Base-by-base conservation (phyloP, 768 basidiomycete species). In the Neoboletus subvelutipes region DNA sequence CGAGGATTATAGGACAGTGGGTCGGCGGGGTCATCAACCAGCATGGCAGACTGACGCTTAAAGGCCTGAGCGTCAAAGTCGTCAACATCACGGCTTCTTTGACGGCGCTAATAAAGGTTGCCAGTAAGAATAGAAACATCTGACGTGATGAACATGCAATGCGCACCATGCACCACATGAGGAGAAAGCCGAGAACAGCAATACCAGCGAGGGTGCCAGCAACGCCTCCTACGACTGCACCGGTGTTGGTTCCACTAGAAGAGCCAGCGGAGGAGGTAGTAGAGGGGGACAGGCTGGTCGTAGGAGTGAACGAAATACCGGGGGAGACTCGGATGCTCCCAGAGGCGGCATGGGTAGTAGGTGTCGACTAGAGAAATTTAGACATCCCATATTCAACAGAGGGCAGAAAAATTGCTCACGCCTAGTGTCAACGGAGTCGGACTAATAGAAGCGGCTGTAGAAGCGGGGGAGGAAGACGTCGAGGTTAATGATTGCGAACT, bases 31-130 rank as follows among this genome's bases (percentile, higher is more conserved):
- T 87, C 86, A 46, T 83, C 75, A 24, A 84, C 72, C 24, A 88
- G 68, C 17, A 84, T 66, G n/a, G 80, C 82, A 15, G 88, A 89
- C 60, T 80, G 78, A 51, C 85, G 83, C 50, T 82, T 80, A 78
- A 88, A 88, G 11, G 79, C 79, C 43, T 73, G 69, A 1, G 84
- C 71, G 58, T 83, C 78, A 69, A 88, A 90, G 28, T 79, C 77
- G 0, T 74, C 74, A 0, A 36, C 4, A 31, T 68, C 75, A 31
- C 37, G 42, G 60, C 75, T 73, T 47, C 76, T 73, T 36, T 72
- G 74, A 39, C 78, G 80, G 51, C 79, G 78, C 77, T 83, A 58
- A 26, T 58, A 31, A 45, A 42, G 31, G 33, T 34, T 53, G 28
- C 40, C 34, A 54, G 50, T 59, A 28, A 56, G 54, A 51, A 54